A percentile compares a stretch with the other conserved stretches of the same genome.
Conservation (phyloP, 1,139 yeast species). For the Yamadazyma atmosphaerica region DNA sequence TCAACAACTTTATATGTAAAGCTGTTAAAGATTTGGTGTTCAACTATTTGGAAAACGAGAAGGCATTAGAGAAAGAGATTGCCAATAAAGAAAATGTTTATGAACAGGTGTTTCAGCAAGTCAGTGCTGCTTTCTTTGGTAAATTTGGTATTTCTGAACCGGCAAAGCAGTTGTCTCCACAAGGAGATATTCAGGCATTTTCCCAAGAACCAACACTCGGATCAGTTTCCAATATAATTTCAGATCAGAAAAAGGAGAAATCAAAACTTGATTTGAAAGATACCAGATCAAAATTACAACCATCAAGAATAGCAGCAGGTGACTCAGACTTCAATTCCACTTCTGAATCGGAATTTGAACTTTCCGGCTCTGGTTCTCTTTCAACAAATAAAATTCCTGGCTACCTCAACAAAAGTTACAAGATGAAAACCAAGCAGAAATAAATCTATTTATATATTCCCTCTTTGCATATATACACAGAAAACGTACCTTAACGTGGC, state of each 20-base stretch:
- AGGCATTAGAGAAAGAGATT: slow-evolving; percentile 19
- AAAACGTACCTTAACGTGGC: too few species aligned
- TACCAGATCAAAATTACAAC: too few species aligned
- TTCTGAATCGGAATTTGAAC: neutral
- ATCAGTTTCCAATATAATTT: too few species aligned
- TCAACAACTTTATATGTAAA: slow-evolving; percentile 16
- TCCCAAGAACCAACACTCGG: too few species aligned
- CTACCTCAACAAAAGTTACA: slow-evolving; percentile 8
- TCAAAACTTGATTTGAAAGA: too few species aligned
- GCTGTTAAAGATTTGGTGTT: slow-evolving; percentile 22
- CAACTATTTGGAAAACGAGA: slow-evolving; percentile 19
- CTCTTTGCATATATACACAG: too few species aligned
- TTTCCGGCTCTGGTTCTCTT: neutral
- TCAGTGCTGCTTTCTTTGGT: slow-evolving; percentile 9
- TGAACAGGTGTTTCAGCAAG: slow-evolving; percentile 13
- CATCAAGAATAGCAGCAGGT: too few species aligned
- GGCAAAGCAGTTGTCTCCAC: too few species aligned
- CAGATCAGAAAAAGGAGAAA: too few species aligned
- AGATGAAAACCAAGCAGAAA: slow-evolving; percentile 1
- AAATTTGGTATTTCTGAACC: neutral
- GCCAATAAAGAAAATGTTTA: slow-evolving; percentile 13
- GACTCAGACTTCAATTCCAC: neutral
- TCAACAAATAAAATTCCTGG: slow-evolving; percentile 5
- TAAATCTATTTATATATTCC: neutral
- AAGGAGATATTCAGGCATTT: too few species aligned